Evolutionary conservation across 1,284 basidiomycete species (phyloP).

Genomic region (Thecaphora thlaspeos): DNA sequence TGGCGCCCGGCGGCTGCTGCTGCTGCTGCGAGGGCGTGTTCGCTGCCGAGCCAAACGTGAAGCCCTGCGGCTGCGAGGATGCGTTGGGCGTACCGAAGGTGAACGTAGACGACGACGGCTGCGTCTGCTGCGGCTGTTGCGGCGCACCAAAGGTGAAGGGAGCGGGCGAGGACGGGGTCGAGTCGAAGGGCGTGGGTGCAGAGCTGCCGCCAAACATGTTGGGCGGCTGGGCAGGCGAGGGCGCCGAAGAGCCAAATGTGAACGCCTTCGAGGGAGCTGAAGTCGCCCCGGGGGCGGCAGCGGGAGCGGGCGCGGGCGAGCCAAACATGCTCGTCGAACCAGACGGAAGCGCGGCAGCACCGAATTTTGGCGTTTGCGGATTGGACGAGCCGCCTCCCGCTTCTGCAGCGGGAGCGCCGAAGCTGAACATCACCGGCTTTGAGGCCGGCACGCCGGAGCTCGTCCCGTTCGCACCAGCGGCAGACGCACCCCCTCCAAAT

Average conservation of each 20-base stretch:
- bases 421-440: not conserved
- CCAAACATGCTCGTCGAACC: conserved; percentile 11
- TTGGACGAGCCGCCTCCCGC: not conserved
- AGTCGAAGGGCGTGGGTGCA: conserved; percentile 13
- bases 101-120: conserved; percentile 2
- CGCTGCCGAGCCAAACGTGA: conserved; percentile 3
- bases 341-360: not conserved
- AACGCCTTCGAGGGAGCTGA: conserved; percentile 4
- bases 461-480: not conserved
- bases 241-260: conserved; percentile 13
- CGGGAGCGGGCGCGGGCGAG: not conserved
- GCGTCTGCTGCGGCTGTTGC: not conserved
- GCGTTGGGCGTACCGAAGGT: conserved; percentile 7
- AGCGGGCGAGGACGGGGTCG: conserved; percentile 15
- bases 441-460: not conserved
- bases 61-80: conserved; percentile 5
- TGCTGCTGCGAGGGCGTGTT: not conserved
- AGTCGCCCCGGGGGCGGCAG: not conserved
- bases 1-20: not conserved
- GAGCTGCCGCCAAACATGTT: conserved; percentile 1
- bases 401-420: not conserved
- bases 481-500: conserved; percentile 7
- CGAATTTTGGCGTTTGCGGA: conserved; percentile 5
- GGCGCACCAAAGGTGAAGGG: conserved; percentile 23
- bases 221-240: not conserved